Evolutionary conservation across 139 green algal genomes (phyloP), one percentile per base, ranked within the genome.

Genomic region (Haematococcus sp.): DNA sequence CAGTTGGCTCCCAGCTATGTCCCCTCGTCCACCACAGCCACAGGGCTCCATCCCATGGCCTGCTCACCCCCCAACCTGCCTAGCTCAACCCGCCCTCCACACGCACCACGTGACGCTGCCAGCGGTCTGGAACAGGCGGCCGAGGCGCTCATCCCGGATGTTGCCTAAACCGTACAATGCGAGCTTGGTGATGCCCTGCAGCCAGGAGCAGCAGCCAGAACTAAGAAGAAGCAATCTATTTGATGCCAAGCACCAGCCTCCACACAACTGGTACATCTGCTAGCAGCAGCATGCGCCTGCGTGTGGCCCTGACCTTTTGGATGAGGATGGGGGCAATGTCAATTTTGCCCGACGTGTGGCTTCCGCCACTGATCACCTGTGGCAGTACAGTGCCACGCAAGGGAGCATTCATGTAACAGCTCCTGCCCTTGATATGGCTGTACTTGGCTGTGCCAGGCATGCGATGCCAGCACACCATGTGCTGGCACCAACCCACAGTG

Each of bases 81-180:
- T n/a, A n/a, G n/a, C n/a, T n/a, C n/a, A n/a, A n/a, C n/a, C 9
- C 32, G 19, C 34, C 15, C 33, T 27, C 4, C 63, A 17, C 16
- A 69, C 77, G 35, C 63, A 92, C 91, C 91, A 96, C 34, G 88
- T 74, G 22, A 97, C 87, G 51, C 68, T 75, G 27, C 83, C 89
- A 27, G 93, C 85, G 25, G 85, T 94, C 25, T 89, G 73, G 76
- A 98, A 97, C 66, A 96, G 81, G n/a, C 92, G 85, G 20, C 81
- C 88, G 46, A 99, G 84, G 3, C 95, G 84, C 86, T 99, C 93
- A 61, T 99, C 95, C 0, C 94, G 83, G 52, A 98, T 90, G 82
- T 96, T 95, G 34, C 95, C 95, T 33, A 98, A 79, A 1, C 95
- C 95, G 81, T 98, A 99, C 68, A 99, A 71, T 4, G 93, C 94